Evolutionary conservation across 495 filamentous ascomycete species (phyloP).

Genomic region (Aspergillus nidulans): DNA sequence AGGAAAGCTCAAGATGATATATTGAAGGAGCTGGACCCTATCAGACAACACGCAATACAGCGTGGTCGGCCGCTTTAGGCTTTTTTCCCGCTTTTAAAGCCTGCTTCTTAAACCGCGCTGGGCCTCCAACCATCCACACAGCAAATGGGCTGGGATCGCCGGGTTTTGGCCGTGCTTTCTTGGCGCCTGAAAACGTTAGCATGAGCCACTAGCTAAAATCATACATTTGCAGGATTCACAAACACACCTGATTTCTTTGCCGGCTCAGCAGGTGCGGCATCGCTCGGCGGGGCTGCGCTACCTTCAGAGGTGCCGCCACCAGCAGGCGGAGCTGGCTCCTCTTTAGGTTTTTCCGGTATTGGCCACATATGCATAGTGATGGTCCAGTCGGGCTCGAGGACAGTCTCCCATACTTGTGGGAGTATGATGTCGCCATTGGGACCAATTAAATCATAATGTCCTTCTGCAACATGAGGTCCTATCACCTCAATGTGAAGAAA

Average conservation of each 20-base stretch:
- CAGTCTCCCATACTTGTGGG: constrained; percentile 80
- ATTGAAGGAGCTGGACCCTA: constrained; percentile 4
- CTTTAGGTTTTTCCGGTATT: constrained; percentile 59
- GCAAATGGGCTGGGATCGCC: constrained; percentile 33
- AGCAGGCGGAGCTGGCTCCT: constrained; percentile 30
- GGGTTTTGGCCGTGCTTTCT: constrained; percentile 26
- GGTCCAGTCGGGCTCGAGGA: constrained; percentile 80
- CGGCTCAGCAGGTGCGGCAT: constrained; percentile 18
- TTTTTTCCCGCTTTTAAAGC: constrained; percentile 37
- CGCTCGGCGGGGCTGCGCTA: constrained; percentile 19
- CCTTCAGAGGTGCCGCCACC: constrained; percentile 7
- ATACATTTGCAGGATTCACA: background rate
- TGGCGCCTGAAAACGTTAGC: constrained; percentile 21
- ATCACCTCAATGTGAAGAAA: constrained; percentile 82
- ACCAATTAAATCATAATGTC: constrained; percentile 79
- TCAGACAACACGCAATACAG: constrained; percentile 20
- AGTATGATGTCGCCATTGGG: constrained; percentile 86
- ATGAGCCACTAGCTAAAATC: background rate
- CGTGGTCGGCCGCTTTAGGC: constrained; percentile 26
- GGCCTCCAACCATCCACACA: constrained; percentile 39
- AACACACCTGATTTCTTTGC: constrained; percentile 34
- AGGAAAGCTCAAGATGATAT: constrained; percentile 1
- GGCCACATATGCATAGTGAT: constrained; percentile 99
- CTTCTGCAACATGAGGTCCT: constrained; percentile 75
- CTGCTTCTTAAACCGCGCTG: constrained; percentile 27